A percentile compares a stretch with the other conserved stretches of the same genome.
These are phyloP conservation scores for Neurospora africana DNA, from an alignment of 495 filamentous ascomycete species.

Conservation along the genomic window DNA sequence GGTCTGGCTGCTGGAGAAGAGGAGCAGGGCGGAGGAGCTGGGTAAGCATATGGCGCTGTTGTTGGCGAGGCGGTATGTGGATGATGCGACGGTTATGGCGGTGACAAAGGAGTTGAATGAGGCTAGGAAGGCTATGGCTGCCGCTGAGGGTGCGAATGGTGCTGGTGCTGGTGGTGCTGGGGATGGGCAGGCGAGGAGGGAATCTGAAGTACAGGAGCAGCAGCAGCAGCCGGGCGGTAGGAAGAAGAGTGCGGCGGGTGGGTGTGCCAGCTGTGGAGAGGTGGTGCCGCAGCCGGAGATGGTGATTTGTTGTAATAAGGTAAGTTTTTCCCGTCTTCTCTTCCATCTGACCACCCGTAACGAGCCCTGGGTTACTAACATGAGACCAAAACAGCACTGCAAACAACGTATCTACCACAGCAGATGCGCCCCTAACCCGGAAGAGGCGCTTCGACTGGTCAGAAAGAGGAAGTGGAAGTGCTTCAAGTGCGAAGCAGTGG, in stretches of 20 bases:
- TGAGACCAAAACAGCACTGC: slow-evolving; percentile 22
- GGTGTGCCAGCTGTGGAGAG: slow-evolving; percentile 29
- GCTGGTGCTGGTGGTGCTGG: neutral
- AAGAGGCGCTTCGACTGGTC: slow-evolving; percentile 1
- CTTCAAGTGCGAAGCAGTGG: slow-evolving; percentile 2
- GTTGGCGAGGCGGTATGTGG: slow-evolving; percentile 30
- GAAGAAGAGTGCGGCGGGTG: slow-evolving; percentile 23
- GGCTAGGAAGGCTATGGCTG: slow-evolving; percentile 11
- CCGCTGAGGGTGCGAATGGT: neutral
- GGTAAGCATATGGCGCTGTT: slow-evolving; percentile 35
- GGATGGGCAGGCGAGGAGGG: neutral
- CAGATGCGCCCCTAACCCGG: slow-evolving; percentile 11
- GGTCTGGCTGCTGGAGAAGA: slow-evolving; percentile 30
- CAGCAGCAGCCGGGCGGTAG: slow-evolving; percentile 12
- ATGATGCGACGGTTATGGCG: slow-evolving; percentile 23
- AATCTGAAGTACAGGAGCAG: slow-evolving; percentile 5
- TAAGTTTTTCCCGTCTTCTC: slow-evolving; percentile 14
- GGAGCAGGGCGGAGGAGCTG: slow-evolving; percentile 33
- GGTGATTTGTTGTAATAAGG: slow-evolving; percentile 34
- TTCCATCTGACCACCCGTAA: neutral
- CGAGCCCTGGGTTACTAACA: slow-evolving; percentile 7
- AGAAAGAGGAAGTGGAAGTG: slow-evolving; percentile 13
- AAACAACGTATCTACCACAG: slow-evolving; percentile 19
- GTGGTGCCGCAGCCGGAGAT: slow-evolving; percentile 26
- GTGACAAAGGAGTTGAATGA: slow-evolving; percentile 28